Conservation (phyloP, 2,329 filamentous ascomycete genomes). For the Epichloe coenophiala region DNA sequence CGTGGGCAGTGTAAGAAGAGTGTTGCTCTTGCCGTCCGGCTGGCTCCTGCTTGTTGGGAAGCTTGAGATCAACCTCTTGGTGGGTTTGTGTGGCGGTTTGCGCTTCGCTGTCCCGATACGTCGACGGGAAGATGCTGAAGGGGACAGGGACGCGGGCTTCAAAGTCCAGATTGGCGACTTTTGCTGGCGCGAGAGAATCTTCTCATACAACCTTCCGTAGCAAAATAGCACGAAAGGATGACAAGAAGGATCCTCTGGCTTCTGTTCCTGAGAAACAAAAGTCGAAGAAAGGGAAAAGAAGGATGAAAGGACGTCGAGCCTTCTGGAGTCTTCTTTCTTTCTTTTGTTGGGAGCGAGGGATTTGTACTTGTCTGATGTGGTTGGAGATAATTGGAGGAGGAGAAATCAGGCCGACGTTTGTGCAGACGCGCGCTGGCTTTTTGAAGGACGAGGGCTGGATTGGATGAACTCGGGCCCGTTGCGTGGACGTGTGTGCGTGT, state of each 20-base stretch:
- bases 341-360: constrained; percentile 8
- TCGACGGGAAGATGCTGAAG: constrained; percentile 99
- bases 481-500: constrained; percentile 2
- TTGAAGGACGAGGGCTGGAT: constrained; percentile 24
- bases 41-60: constrained; percentile 50
- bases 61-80: constrained; percentile 81
- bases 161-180: constrained; percentile 99
- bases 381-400: constrained; percentile 26
- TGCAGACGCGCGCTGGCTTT: constrained; percentile 24
- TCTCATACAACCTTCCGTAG: constrained; percentile 50
- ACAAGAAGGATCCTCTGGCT: constrained; percentile 55
- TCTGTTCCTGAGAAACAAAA: constrained; percentile 45
- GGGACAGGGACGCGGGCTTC: constrained; percentile 97
- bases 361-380: constrained; percentile 16
- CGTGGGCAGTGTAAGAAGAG: constrained; percentile 56
- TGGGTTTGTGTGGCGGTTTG: constrained; percentile 47
- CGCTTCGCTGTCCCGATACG: constrained; percentile 56
- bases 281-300: constrained; percentile 27
- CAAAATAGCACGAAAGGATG: constrained; percentile 50
- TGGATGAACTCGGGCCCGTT: constrained; percentile 9
- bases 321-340: constrained; percentile 22
- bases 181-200: constrained; percentile 49
- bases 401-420: constrained; percentile 14
- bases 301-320: constrained; percentile 17
- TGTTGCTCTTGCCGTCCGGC: constrained; percentile 97